Conservation (phyloP, 306 rosid genomes). For the Ziziphus jujuba region DNA sequence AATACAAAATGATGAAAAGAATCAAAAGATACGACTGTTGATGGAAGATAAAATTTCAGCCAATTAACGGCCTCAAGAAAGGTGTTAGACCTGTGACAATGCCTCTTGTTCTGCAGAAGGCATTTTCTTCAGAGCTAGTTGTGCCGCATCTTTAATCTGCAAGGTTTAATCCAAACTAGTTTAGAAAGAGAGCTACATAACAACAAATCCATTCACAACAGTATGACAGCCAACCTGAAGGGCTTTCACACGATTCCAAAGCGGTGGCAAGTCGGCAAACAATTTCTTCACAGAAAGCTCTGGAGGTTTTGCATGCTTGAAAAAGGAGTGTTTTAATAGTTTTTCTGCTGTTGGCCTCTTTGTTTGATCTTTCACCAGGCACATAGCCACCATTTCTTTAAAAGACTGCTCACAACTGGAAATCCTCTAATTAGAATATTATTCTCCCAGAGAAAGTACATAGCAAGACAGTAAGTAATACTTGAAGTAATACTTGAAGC, state of each 20-base stretch:
- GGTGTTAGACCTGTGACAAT: conserved; percentile 64
- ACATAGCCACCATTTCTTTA: conserved; percentile 99
- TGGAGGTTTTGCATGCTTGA: conserved; percentile 86
- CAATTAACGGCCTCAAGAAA: not conserved
- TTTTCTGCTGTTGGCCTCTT: conserved; percentile 96
- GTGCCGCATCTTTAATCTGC: conserved; percentile 96
- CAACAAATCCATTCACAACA: conserved; percentile 16
- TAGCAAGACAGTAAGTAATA: conserved; percentile 1
- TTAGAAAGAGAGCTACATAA: conserved; percentile 24
- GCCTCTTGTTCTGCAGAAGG: conserved; percentile 99
- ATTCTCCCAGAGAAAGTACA: conserved; percentile 29
- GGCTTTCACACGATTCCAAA: conserved; percentile 90
- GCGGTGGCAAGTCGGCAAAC: conserved; percentile 87
- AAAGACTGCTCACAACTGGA: conserved; percentile 99
- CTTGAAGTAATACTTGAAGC: conserved; percentile 20
- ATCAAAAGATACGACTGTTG: not conserved
- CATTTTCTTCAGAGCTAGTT: conserved; percentile 92
- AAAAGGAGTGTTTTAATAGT: conserved; percentile 86
- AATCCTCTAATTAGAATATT: conserved; percentile 89
- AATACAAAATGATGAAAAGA: not conserved
- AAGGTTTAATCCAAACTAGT: conserved; percentile 26
- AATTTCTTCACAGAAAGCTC: conserved; percentile 88
- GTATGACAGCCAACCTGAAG: conserved; percentile 67
- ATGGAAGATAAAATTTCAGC: not conserved
- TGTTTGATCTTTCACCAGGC: conserved; percentile 97